phyloP scores from a whole-genome alignment of 768 basidiomycete genomes.

The Mycena alexandri region DNA sequence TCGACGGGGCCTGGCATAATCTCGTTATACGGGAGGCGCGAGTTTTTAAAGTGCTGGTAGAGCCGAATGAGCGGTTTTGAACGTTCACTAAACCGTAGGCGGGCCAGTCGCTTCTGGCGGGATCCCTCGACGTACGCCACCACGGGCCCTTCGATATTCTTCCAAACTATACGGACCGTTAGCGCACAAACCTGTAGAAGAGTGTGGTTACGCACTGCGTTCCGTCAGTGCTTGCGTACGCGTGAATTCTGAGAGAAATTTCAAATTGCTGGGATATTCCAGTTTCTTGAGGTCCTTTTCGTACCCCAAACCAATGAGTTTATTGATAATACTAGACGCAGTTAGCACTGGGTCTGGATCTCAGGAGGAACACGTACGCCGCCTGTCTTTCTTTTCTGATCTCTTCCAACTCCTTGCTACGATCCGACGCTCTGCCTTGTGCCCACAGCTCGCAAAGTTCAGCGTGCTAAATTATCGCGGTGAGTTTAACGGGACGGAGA shows the following conservation, averaged over 20 bases:
- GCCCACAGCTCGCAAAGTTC: slow-evolving; percentile 11
- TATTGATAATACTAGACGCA: slow-evolving; percentile 8
- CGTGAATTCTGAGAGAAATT: slow-evolving; percentile 8
- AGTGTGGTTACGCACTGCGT: not conserved
- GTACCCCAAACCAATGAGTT: not conserved
- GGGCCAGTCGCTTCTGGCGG: slow-evolving; percentile 10
- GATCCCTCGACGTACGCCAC: not conserved
- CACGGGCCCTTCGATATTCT: not conserved
- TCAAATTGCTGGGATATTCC: not conserved
- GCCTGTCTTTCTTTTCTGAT: slow-evolving; percentile 19
- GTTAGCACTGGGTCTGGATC: not conserved
- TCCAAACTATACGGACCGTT: slow-evolving; percentile 7
- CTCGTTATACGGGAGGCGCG: slow-evolving; percentile 15
- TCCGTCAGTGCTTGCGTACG: slow-evolving; percentile 8
- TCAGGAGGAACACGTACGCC: not conserved
- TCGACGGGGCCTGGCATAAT: slow-evolving; percentile 22
- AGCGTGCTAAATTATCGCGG: not conserved
- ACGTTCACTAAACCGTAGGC: slow-evolving; percentile 13
- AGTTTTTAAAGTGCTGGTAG: slow-evolving; percentile 17
- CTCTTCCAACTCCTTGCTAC: slow-evolving; percentile 1
- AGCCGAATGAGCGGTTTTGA: slow-evolving; percentile 19
- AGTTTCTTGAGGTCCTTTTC: not conserved
- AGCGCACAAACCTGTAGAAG: not conserved
- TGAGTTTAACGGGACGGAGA: not conserved
- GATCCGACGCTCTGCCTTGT: slow-evolving; percentile 1